Percentiles rank a stretch among this genome's conserved stretches.
Conservation (phyloP, 768 basidiomycete genomes). For the Lepiota brunneoincarnata region DNA sequence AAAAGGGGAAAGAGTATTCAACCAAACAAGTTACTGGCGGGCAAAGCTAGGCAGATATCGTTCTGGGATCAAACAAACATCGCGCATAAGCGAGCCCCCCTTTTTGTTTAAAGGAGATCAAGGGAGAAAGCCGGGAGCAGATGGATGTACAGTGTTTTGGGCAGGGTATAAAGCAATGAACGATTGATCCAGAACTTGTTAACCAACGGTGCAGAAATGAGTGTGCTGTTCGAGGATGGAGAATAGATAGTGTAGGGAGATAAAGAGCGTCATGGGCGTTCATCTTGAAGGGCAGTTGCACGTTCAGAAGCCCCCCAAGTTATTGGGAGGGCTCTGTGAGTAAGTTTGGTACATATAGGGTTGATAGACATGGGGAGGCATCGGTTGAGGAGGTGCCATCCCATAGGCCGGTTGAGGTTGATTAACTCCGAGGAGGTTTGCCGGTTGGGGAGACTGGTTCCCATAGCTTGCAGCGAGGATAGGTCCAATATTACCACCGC, state of each 20-base stretch:
- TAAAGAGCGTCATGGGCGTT: constrained; percentile 43
- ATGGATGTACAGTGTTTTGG: constrained; percentile 27
- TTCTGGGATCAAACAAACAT: constrained; percentile 34
- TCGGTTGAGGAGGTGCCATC: constrained; percentile 54
- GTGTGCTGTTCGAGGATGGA: constrained; percentile 21
- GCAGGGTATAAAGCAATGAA: constrained; percentile 13
- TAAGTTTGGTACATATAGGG: constrained; percentile 85
- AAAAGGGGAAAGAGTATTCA: constrained; percentile 27
- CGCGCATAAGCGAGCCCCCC: constrained; percentile 19
- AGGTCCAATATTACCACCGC: constrained; percentile 30
- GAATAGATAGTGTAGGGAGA: constrained; percentile 19
- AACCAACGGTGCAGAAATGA: constrained; percentile 33
- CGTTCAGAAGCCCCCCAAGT: constrained; percentile 76
- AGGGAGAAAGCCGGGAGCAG: constrained; percentile 26
- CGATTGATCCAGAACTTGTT: constrained; percentile 24
- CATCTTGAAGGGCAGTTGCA: constrained; percentile 25
- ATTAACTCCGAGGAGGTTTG: constrained; percentile 59
- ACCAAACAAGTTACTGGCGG: constrained; percentile 26
- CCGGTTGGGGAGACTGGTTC: constrained; percentile 58
- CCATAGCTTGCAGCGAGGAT: constrained; percentile 39
- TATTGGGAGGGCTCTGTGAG: constrained; percentile 52
- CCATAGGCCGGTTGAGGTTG: constrained; percentile 66
- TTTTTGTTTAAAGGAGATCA: constrained; percentile 20
- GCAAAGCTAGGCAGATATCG: constrained; percentile 17
- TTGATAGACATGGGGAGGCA: constrained; percentile 70